Evolutionary conservation across 768 basidiomycete species (phyloP).

Genomic region (Trametes cubensis): DNA sequence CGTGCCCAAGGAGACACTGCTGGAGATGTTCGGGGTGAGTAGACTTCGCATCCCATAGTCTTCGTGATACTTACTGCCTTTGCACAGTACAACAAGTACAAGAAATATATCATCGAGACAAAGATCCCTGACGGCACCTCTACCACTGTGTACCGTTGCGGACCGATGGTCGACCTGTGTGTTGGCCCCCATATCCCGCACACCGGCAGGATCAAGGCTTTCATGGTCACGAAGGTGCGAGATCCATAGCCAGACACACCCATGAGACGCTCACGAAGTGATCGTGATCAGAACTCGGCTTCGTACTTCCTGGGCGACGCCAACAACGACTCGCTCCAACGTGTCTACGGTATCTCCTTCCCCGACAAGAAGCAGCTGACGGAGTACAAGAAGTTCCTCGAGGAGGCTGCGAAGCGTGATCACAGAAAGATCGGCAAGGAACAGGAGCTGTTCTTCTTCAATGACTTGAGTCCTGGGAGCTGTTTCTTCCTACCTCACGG

Average conservation of each 20-base stretch:
- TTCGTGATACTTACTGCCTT: too few species aligned
- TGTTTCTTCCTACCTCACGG: slow-evolving; percentile 98
- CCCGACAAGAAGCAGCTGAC: slow-evolving; percentile 94
- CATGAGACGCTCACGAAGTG: too few species aligned
- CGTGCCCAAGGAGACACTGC: slow-evolving; percentile 89
- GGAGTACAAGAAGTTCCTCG: slow-evolving; percentile 95
- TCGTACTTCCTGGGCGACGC: slow-evolving; percentile 91
- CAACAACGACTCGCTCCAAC: slow-evolving; percentile 91
- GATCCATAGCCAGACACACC: too few species aligned
- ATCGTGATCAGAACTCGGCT: slow-evolving; percentile 74
- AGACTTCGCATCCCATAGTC: slow-evolving; percentile 1
- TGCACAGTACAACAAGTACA: slow-evolving; percentile 99
- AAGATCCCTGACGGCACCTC: slow-evolving; percentile 96
- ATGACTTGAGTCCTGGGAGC: slow-evolving; percentile 92
- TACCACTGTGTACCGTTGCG: slow-evolving; percentile 98
- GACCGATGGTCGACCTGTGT: slow-evolving; percentile 97
- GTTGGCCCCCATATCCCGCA: slow-evolving; percentile 97
- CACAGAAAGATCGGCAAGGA: slow-evolving; percentile 97
- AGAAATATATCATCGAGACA: slow-evolving; percentile 90
- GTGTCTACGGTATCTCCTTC: slow-evolving; percentile 98
- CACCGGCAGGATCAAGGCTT: slow-evolving; percentile 95
- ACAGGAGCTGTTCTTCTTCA: slow-evolving; percentile 99
- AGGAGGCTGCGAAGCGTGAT: slow-evolving; percentile 97
- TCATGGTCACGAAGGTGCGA: slow-evolving; percentile 91
- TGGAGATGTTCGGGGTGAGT: slow-evolving; percentile 91